Evolutionary conservation across 1,284 basidiomycete species (phyloP), one percentile per base, ranked within the genome.

Genomic region (Fistulina hepatica): DNA sequence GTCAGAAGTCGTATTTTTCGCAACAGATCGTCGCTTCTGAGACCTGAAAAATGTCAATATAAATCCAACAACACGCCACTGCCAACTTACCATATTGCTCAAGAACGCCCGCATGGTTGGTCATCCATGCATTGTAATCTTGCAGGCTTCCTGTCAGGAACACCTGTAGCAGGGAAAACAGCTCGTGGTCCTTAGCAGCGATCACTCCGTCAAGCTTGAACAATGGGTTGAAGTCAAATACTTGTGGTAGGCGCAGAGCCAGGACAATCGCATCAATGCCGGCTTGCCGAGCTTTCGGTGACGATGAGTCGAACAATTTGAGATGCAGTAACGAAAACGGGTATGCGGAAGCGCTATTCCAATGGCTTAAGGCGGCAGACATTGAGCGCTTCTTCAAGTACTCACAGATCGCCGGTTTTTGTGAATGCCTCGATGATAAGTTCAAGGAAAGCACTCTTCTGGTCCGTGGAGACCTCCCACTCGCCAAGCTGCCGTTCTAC

Each of bases 151-250:
- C 71, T 50, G 63, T 76, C 35, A 83, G 61, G 64, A 86, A 86
- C 46, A 86, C 69, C 43, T 76, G 73, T 20, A 89, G 64, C 17
- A 90, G 70, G 17, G 70, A 57, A 54, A 76, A 81, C 15, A 84
- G 61, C 38, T 78, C 72, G 51, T 79, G 72, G 36, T 76, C 71
- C 52, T 80, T 78, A 12, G 69, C 64, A n/a, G 74, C 70, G 35
- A 82, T 63, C 25, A 90, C 67, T 5, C 78, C 76, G 44, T 88
- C 78, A 13, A 83, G 63, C 44, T 77, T 80, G 63, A 88, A 75
- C 17, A 94, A 60, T n/a, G 78, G 59, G 50, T 91, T 82, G 49
- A 93, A 82, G 56, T 91, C 79, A 55, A 88, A 86, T 41, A 82
- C 59, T 21, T 65, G 63, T 5, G 82, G 76, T 24, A 82, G 65